phyloP scores from a whole-genome alignment of 208 protist species.

The Wallacemonas collosoma region DNA sequence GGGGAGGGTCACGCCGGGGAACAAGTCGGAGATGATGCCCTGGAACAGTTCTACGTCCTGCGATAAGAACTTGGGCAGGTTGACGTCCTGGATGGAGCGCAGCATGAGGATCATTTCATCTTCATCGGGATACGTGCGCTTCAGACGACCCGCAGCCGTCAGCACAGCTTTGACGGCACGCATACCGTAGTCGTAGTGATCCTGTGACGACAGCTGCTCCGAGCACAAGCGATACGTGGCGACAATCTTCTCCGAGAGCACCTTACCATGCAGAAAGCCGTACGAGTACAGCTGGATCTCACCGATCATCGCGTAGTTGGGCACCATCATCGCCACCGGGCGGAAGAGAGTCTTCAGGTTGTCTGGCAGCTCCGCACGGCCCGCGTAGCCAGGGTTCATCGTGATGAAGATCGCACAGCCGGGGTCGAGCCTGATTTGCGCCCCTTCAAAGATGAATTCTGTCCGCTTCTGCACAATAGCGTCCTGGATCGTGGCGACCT shows the following conservation, averaged over 20 bases:
- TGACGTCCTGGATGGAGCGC: conserved; percentile 95
- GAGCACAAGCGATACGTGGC: conserved; percentile 96
- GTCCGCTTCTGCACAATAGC: conserved; percentile 84
- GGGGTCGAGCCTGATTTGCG: conserved; percentile 89
- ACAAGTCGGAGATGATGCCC: conserved; percentile 96
- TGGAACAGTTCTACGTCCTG: conserved; percentile 96
- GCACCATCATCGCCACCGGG: conserved; percentile 99
- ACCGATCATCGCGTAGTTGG: conserved; percentile 98
- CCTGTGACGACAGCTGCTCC: conserved; percentile 97
- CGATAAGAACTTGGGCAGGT: conserved; percentile 95
- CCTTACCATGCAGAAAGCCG: conserved; percentile 94
- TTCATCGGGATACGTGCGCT: conserved; percentile 89
- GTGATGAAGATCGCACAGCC: conserved; percentile 97
- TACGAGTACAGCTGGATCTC: conserved; percentile 98
- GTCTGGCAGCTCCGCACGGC: conserved; percentile 97
- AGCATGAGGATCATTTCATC: conserved; percentile 96
- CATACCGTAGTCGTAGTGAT: conserved; percentile 98
- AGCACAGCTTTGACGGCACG: conserved; percentile 97
- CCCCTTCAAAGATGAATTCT: conserved; percentile 96
- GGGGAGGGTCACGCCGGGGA: conserved; percentile 90
- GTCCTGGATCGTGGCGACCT: conserved; percentile 95
- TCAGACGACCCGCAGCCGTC: conserved; percentile 92
- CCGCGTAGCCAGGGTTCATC: conserved; percentile 98
- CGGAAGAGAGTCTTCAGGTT: conserved; percentile 99
- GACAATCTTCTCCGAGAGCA: conserved; percentile 95